Base-by-base conservation (phyloP, 1,139 yeast species). In the Yamadazyma kanchanaburiensis region DNA sequence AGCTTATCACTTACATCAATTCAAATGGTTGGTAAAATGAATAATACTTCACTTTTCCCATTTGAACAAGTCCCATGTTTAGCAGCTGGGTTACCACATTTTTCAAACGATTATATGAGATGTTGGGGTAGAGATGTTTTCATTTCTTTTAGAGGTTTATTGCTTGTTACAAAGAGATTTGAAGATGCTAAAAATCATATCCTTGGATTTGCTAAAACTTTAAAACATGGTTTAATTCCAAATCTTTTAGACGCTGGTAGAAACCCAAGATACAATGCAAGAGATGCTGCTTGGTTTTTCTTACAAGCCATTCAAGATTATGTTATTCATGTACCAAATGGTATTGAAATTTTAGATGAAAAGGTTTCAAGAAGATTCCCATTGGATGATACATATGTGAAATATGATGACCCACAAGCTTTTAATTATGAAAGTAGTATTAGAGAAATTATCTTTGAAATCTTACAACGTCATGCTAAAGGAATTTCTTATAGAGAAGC, bases 81-180 rank as follows among this genome's bases (percentile, higher is more conserved):
- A 74, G 96, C 97, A 11, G 98, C 98, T 2, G 98, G 97, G 0
- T 70, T 91, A 37, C 98, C 98, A 3, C 96, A 89, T 59, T 91
- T 91, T 56, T 80, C 94, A 49, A 74, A 73, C 35, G 87, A 82
- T 44, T 88, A 85, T 55, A 88, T 89, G 95, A 73, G 98, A 57
- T 87, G 96, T 53, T 91, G 98, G 98, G 98, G 98, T 18, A 74
- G 98, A 51, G 98, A 91, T 59, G 95, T 88, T 2, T 91, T 91
- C 51, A 81, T 91, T 33, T 74, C 96, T 0, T 69, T 84, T 33
- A 68, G 96, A 41, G 98, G 98, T 0, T 65, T 89, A 28, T 60
- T 88, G 38, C 60, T 89, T 23, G 80, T 83, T 1, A 74, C 96
- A 0, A 94, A 83, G 11, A 69, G 97, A 34, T 76, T 54, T 48